Conservation (phyloP, 1,284 basidiomycete species). For the Cystobasidium slooffiae region DNA sequence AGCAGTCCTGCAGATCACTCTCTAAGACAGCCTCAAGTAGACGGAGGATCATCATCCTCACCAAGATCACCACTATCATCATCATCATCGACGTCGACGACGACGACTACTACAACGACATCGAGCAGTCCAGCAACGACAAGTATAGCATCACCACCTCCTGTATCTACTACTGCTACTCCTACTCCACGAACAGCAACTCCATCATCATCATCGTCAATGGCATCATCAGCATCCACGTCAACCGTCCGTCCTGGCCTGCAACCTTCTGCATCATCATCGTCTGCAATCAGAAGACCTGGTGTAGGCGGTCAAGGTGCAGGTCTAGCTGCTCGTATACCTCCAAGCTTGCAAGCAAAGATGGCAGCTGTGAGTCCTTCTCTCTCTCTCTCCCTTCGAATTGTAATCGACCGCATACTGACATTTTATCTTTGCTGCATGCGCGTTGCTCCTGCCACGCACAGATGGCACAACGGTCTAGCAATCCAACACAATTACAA, state of each 20-base stretch:
- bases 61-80: not conserved
- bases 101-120: not conserved
- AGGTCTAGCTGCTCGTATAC: slow-evolving; percentile 61
- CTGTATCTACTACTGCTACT: not conserved
- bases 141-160: not conserved
- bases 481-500: slow-evolving; percentile 36
- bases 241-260: slow-evolving; percentile 6
- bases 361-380: slow-evolving; percentile 74
- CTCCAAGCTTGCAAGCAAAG: slow-evolving; percentile 87
- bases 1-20: not conserved
- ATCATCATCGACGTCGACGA: not conserved
- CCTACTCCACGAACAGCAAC: not conserved
- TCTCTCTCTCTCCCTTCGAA: not conserved
- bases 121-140: not conserved
- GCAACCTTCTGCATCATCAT: slow-evolving; percentile 13
- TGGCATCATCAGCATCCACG: slow-evolving; percentile 15
- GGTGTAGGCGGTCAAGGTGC: slow-evolving; percentile 46
- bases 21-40: no score
- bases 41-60: no score
- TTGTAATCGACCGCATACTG: not conserved
- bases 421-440: not conserved
- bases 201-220: not conserved
- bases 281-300: slow-evolving; percentile 47
- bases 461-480: slow-evolving; percentile 51
- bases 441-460: not conserved